Base-by-base conservation (phyloP, 495 filamentous ascomycete species). In the Aspergillus steynii region DNA sequence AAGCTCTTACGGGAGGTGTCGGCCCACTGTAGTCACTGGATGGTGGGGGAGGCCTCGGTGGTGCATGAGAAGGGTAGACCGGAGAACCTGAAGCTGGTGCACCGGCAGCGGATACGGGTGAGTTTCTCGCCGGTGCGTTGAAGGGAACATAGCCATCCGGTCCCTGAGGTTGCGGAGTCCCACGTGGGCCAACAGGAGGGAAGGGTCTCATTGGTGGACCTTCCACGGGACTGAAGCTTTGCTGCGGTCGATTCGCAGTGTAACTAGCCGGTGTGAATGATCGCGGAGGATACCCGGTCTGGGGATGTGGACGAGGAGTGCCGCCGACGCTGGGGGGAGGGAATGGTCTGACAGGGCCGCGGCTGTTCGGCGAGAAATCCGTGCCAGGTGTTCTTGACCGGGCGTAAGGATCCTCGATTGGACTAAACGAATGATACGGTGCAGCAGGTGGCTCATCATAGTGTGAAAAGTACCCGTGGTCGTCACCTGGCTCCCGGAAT, bases 101-200 rank as follows among this genome's bases (percentile, higher is more conserved):
- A 37, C 50, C 55, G 3, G 50, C 12, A 26, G 49, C 42, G 8
- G 57, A 46, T 29, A 57, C 56, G 34, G 60, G 37, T 10, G 27
- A 20, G 26, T 57, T 53, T 15, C 46, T 53, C 0, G 49, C 45
- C 31, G 49, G 29, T 7, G 58, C 25, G 48, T 56, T 61, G 55
- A 70, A 79, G n/a, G 74, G 67, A n/a, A 63, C 29, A 42, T 76
- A 77, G 8, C 61, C 66, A 31, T 45, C 56, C 20, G 60, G 66
- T 27, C 48, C 55, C 28, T 60, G 63, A 10, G 61, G 50, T 48
- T 48, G 37, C 6, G 61, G 53, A 28, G 63, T 54, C 26, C 49
- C 62, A 29, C 55, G 58, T 6, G 42, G 42, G 55, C 45, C 62
- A n/a, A 60, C 53, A 34, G 59, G 64, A 15, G 61, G 60, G 28